Percentiles rank a stretch among this genome's conserved stretches.
These are phyloP conservation scores for Leersia perrieri DNA, from an alignment of 176 grass and related monocot species.

Conservation along the genomic window DNA sequence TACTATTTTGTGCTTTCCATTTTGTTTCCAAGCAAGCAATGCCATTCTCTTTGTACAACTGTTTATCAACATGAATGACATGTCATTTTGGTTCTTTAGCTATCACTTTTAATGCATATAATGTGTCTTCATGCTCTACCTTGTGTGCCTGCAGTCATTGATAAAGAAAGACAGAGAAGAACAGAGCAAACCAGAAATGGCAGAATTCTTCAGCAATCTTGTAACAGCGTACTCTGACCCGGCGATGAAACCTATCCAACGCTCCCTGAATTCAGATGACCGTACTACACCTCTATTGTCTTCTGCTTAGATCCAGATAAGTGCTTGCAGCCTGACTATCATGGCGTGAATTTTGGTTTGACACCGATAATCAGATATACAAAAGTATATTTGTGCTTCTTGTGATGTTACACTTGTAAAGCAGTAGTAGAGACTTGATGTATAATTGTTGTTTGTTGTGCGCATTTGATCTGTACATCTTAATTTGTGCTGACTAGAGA, in stretches of 20 bases:
- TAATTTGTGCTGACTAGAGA: background rate
- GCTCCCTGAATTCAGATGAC: constrained; percentile 31
- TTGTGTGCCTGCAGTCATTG: constrained; percentile 63
- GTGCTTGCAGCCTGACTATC: background rate
- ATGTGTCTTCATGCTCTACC: background rate
- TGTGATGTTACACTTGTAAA: constrained; percentile 19
- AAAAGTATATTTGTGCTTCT: constrained; percentile 1
- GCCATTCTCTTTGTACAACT: background rate
- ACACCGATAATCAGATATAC: background rate
- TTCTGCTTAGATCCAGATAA: constrained; percentile 30
- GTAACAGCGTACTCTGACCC: constrained; percentile 62
- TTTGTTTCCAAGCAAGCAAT: background rate
- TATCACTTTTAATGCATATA: background rate
- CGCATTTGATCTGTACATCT: background rate
- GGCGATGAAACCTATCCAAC: constrained; percentile 55
- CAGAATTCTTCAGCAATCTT: constrained; percentile 68
- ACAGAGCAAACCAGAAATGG: constrained; percentile 59
- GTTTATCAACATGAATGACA: background rate
- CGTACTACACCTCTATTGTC: constrained; percentile 58
- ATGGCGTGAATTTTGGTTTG: constrained; percentile 27
- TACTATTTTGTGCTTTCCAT: constrained; percentile 16
- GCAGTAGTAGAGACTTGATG: background rate
- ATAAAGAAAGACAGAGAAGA: constrained; percentile 91
- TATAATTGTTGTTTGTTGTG: constrained; percentile 28
- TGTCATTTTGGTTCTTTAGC: background rate